Evolutionary conservation across 140 eudicot genomes (phyloP).

Genomic region (Oenanthe javanica): DNA sequence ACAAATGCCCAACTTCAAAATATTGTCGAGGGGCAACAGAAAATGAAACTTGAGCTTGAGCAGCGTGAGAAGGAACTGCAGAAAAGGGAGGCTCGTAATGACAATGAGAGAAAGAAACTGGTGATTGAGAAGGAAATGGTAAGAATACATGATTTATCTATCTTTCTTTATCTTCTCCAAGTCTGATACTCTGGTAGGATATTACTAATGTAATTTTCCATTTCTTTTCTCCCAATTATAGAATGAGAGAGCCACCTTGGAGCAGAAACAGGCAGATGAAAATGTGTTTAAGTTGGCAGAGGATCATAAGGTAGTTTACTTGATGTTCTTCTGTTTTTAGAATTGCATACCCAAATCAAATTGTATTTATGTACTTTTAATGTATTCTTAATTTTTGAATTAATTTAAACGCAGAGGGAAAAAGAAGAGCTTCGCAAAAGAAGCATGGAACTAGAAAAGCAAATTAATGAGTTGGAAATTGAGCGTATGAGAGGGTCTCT

Average conservation of each 20-base stretch:
- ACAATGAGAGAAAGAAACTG: constrained; percentile 7
- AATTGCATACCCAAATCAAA: neutral
- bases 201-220: neutral
- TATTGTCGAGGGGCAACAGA: neutral
- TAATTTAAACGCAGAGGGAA: constrained; percentile 31
- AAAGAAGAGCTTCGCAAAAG: constrained; percentile 30
- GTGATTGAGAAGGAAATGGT: constrained; percentile 5
- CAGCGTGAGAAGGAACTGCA: constrained; percentile 11
- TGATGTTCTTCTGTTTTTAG: neutral
- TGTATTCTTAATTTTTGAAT: neutral
- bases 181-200: constrained; percentile 5
- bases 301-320: constrained; percentile 37
- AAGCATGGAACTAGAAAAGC: constrained; percentile 34
- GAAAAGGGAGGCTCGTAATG: constrained; percentile 14
- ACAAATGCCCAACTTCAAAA: constrained; percentile 1
- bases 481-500: constrained; percentile 40
- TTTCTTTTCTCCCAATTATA: neutral
- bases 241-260: constrained; percentile 34
- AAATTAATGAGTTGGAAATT: constrained; percentile 42
- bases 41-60: constrained; percentile 8
- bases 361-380: neutral
- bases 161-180: neutral
- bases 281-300: constrained; percentile 39
- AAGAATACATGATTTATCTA: neutral
- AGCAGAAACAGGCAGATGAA: constrained; percentile 46